phyloP scores from a whole-genome alignment of 208 protist genomes.

The Leishmania arabica region DNA sequence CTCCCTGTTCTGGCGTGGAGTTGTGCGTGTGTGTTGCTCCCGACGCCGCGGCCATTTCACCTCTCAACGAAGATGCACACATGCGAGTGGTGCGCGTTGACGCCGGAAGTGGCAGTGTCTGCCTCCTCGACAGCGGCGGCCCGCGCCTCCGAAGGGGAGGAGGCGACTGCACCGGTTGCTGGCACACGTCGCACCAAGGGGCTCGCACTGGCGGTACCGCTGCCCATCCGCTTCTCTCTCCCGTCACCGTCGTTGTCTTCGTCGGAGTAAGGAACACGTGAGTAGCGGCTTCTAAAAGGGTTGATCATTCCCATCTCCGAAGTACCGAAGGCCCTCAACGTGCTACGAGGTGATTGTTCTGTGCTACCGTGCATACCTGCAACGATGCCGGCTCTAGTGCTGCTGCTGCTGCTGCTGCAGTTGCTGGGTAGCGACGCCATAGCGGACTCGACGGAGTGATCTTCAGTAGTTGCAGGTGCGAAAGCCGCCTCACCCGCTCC shows the following conservation, averaged over 20 bases:
- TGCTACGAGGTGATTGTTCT: not conserved
- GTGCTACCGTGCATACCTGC: not conserved
- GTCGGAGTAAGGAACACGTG: slow-evolving; percentile 3
- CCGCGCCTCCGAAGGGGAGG: not conserved
- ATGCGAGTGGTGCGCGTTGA: not conserved
- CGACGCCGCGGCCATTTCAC: not conserved
- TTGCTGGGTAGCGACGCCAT: not conserved
- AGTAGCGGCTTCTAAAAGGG: slow-evolving; percentile 8
- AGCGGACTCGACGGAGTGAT: not conserved
- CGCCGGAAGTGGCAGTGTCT: not conserved
- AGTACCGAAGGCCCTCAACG: not conserved
- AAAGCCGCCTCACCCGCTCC: not conserved
- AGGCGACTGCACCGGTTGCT: not conserved
- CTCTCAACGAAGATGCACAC: not conserved
- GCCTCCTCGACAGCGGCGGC: not conserved
- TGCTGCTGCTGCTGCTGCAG: not conserved
- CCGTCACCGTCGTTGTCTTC: not conserved
- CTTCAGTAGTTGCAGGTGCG: not conserved
- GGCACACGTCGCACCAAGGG: not conserved
- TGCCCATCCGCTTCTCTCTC: not conserved
- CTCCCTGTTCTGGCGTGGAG: not conserved
- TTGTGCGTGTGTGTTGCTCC: not conserved
- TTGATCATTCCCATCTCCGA: not conserved
- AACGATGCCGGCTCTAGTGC: not conserved
- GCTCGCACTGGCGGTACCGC: not conserved